These are phyloP conservation scores for Triticum turgidum DNA, from an alignment of 176 grass and related monocot species.

Conservation along the genomic window DNA sequence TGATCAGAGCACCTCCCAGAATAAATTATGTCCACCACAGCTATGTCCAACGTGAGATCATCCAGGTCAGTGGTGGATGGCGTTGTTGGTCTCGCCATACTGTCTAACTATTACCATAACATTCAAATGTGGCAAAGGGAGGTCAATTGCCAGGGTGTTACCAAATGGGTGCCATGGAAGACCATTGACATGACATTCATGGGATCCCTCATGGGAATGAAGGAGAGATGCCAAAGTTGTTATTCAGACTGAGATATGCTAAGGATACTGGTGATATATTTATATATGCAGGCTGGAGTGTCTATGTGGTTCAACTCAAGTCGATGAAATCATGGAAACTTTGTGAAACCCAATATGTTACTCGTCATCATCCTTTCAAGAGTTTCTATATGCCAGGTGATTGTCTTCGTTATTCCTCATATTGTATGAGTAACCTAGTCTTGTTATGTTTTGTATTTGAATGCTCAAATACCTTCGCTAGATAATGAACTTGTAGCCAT, in stretches of 20 bases:
- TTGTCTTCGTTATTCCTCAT: background rate
- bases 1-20: too few relatives aligned
- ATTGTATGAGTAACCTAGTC: background rate
- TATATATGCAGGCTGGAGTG: background rate
- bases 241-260: too few relatives aligned
- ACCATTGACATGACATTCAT: too few relatives aligned
- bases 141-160: too few relatives aligned
- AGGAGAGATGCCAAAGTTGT: too few relatives aligned
- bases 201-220: too few relatives aligned
- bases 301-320: background rate
- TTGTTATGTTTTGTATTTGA: background rate
- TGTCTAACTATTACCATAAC: too few relatives aligned
- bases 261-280: background rate
- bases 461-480: background rate
- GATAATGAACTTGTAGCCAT: background rate
- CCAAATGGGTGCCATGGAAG: too few relatives aligned
- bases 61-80: too few relatives aligned
- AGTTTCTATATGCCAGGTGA: background rate
- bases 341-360: fast-evolving
- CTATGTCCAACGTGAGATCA: too few relatives aligned
- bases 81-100: too few relatives aligned
- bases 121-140: background rate
- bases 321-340: background rate
- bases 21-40: fast-evolving
- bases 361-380: background rate